These are phyloP conservation scores for Picea abies DNA, from an alignment of 83 land plant species.

Conservation along the genomic window DNA sequence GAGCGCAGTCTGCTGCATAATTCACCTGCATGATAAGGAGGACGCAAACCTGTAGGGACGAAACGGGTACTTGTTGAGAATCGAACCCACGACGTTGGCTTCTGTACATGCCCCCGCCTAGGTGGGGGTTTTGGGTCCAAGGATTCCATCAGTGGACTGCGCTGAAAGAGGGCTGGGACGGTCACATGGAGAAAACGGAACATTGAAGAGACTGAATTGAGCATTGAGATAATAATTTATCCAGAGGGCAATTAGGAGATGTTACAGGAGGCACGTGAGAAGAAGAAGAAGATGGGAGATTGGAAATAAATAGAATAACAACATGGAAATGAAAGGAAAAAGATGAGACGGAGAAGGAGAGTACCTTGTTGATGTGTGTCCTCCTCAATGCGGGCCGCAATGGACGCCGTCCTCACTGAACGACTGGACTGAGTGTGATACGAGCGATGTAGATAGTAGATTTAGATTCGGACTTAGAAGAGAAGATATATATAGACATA, in stretches of 20 bases:
- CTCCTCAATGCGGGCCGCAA: background rate
- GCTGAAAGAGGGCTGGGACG: background rate
- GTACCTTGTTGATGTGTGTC: conserved; percentile 5
- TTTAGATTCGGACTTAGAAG: conserved; percentile 6
- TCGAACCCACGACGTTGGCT: background rate
- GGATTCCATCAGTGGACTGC: no score
- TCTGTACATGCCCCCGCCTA: no score
- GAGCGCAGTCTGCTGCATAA: no score
- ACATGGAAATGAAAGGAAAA: background rate
- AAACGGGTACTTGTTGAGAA: background rate
- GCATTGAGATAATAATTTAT: background rate
- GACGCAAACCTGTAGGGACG: no score
- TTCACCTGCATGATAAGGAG: no score
- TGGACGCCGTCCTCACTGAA: no score
- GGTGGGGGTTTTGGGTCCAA: no score
- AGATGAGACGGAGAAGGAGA: background rate
- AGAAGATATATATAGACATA: background rate
- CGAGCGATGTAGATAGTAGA: conserved; percentile 14
- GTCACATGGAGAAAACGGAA: background rate
- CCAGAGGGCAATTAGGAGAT: background rate
- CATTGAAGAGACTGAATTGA: background rate
- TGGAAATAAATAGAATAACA: background rate
- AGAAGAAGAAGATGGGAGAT: background rate
- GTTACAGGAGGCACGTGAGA: background rate
- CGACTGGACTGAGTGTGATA: background rate